Evolutionary conservation across 139 green algal species (phyloP).

Genomic region (Deuterostichococcus epilithicus): DNA sequence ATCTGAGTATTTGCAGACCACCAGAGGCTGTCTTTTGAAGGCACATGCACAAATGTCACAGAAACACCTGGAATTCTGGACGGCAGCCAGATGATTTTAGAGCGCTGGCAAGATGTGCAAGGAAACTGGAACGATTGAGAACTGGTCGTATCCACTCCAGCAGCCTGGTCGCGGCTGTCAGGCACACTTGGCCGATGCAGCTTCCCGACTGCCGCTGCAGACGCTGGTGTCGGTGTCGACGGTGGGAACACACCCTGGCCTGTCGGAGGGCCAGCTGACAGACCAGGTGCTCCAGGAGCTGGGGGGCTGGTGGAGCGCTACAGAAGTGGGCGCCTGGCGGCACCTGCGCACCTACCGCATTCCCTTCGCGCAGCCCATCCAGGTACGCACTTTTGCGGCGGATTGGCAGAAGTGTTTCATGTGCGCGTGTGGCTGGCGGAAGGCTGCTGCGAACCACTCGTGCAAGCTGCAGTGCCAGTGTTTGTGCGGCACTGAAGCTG

Average conservation of each 20-base stretch:
- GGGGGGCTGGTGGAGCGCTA: constrained; percentile 74
- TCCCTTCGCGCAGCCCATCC: constrained; percentile 87
- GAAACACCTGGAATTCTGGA: no score
- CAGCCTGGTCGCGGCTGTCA: no score
- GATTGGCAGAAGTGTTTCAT: neutral
- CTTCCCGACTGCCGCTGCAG: no score
- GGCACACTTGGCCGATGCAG: no score
- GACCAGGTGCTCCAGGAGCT: constrained; percentile 66
- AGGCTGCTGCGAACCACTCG: neutral
- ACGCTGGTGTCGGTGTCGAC: constrained; percentile 87
- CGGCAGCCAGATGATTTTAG: no score
- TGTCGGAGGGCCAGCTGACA: constrained; percentile 74
- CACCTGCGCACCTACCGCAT: constrained; percentile 92
- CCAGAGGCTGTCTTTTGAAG: neutral
- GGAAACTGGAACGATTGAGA: no score
- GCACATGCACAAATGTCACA: constrained; percentile 6
- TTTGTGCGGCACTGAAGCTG: no score
- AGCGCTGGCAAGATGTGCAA: no score
- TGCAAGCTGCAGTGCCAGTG: no score
- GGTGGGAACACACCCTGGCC: constrained; percentile 66
- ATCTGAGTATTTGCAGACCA: neutral
- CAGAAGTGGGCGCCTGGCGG: constrained; percentile 64
- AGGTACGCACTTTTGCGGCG: constrained; percentile 38
- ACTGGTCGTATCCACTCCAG: no score
- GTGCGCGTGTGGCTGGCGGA: neutral